phyloP scores from a whole-genome alignment of 2,329 filamentous ascomycete species.

The Raffaelea arxii region DNA sequence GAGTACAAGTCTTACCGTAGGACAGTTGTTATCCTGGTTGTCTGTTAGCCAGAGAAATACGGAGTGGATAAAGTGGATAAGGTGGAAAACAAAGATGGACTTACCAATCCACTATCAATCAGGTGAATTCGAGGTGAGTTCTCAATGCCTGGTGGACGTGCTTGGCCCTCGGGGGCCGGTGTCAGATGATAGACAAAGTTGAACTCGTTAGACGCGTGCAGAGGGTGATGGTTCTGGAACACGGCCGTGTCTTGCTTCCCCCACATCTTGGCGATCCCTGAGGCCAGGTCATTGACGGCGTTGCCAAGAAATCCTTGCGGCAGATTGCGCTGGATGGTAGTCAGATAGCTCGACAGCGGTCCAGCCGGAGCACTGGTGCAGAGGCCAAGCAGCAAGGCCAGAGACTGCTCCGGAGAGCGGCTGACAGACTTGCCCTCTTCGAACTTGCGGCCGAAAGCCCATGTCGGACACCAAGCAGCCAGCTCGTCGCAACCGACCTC shows the following conservation, averaged over 20 bases:
- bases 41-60: neutral
- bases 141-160: conserved; percentile 18
- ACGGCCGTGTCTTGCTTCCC: conserved; percentile 22
- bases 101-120: conserved; percentile 21
- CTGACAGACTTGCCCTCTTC: conserved; percentile 33
- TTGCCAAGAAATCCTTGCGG: conserved; percentile 20
- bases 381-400: conserved; percentile 21
- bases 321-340: conserved; percentile 21
- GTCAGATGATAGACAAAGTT: conserved; percentile 22
- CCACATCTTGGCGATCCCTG: conserved; percentile 18
- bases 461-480: conserved; percentile 54
- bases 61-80: neutral
- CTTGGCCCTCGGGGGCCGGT: conserved; percentile 9
- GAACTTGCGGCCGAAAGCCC: conserved; percentile 54
- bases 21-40: conserved; percentile 21
- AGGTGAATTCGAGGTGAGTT: conserved; percentile 23
- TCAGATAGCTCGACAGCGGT: conserved; percentile 20
- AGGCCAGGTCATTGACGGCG: conserved; percentile 17
- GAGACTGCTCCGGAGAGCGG: conserved; percentile 22
- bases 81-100: neutral
- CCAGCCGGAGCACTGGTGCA: conserved; percentile 22
- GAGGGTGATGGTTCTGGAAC: conserved; percentile 22
- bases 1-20: conserved; percentile 6
- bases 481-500: conserved; percentile 57
- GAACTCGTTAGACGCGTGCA: conserved; percentile 23